Conservation (phyloP, 2,329 filamentous ascomycete genomes). For the Aquanectria penicillioides region DNA sequence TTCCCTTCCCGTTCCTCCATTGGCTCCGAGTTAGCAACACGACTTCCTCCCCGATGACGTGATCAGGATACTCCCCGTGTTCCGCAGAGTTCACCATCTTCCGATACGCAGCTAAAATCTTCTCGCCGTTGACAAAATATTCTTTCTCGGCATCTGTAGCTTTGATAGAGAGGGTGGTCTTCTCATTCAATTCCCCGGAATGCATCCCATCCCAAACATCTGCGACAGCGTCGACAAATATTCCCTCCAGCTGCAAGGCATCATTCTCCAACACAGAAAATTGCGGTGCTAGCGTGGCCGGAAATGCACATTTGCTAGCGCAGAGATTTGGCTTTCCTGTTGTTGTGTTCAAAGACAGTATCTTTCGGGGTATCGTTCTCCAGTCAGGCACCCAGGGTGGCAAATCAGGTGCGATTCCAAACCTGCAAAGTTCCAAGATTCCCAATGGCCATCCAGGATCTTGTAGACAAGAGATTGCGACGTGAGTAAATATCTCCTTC, state of each 20-base stretch:
- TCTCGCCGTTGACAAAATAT: slow-evolving; percentile 1
- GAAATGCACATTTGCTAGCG: not conserved
- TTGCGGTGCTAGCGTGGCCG: not conserved
- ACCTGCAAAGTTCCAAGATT: slow-evolving; percentile 2
- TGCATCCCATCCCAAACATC: not conserved
- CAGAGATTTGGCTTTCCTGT: not conserved
- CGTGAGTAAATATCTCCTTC: not conserved
- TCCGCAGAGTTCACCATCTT: not conserved
- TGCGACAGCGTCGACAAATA: not conserved
- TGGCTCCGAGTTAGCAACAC: not conserved
- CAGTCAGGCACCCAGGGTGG: slow-evolving; percentile 6
- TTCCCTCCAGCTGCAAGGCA: not conserved
- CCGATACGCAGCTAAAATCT: not conserved
- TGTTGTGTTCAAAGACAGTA: not conserved
- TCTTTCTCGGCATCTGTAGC: not conserved
- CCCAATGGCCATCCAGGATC: not conserved
- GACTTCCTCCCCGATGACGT: not conserved
- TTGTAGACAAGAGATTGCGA: not conserved
- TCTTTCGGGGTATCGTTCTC: not conserved
- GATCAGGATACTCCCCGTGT: not conserved
- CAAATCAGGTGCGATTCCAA: not conserved
- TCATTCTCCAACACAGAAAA: not conserved
- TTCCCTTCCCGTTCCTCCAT: not conserved
- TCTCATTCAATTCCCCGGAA: slow-evolving; percentile 1
- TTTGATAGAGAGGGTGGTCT: not conserved